Evolutionary conservation across 441 rosid genomes (phyloP), one percentile per base, ranked within the genome.

Genomic region (Populus hybrid): DNA sequence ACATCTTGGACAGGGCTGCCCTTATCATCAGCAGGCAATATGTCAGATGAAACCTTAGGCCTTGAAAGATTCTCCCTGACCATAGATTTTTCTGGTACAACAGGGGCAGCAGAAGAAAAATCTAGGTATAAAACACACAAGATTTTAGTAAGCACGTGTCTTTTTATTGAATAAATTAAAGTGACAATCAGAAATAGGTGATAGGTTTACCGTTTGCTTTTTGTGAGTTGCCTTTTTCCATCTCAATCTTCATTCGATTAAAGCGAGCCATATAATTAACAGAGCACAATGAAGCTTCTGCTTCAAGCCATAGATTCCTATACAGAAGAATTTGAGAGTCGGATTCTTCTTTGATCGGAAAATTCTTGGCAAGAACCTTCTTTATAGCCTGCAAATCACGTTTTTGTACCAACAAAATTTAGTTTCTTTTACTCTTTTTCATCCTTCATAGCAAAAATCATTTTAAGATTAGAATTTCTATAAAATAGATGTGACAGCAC

Each of bases 221-320:
- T 46, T 79, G 87, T 16, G 70, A 78, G 79, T 83, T 76, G 81
- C 73, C 50, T 74, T 82, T 84, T 71, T 81, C 92, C 87, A 91
- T 83, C 81, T 91, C 91, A 19, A 79, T 71, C 80, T 87, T 91
- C 83, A 91, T 79, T 66, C 85, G 92, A 81, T 84, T 82, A 78
- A 82, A 90, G 75, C 99, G 97, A 74, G 94, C 87, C 85, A 83
- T 87, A 86, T 86, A 89, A 83, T 87, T 87, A 75, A 87, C 80
- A 75, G 92, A 87, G 83, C 94, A 95, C 76, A 95, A 82, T 75
- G 90, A 87, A 76, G 99, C 98, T 86, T 95, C 99, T 70, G 98
- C 94, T 86, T 93, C 99, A 23, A 95, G 94, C 99, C 99, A 95
- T 77, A 95, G 87, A 88, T 91, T 95, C 91, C 88, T 95, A 84